Percentiles rank a stretch among this genome's conserved stretches.
Evolutionary conservation across 2,329 filamentous ascomycete genomes (phyloP).

Genomic region (Hirsutella thompsonii): DNA sequence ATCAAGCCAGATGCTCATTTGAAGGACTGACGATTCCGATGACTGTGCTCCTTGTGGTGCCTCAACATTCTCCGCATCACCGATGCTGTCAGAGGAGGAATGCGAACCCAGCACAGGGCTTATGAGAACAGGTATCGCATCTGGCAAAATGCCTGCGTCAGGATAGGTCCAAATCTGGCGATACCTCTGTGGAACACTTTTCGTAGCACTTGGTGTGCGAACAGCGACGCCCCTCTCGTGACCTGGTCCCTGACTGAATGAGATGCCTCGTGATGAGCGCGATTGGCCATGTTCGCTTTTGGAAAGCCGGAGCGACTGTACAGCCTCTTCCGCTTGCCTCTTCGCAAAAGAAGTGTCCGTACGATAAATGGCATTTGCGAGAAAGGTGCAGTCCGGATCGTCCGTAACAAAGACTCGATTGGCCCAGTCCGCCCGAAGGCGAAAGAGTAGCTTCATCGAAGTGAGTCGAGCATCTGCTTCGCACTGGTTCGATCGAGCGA

Average conservation of each 20-base stretch:
- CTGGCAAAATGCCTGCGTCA: slow-evolving; percentile 42
- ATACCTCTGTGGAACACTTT: slow-evolving; percentile 22
- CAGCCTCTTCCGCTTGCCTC: slow-evolving; percentile 38
- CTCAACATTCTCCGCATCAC: slow-evolving; percentile 5
- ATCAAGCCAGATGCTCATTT: slow-evolving; percentile 62
- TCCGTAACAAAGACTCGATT: slow-evolving; percentile 61
- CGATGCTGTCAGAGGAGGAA: slow-evolving; percentile 1
- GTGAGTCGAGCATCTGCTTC: slow-evolving; percentile 60
- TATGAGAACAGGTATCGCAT: slow-evolving; percentile 27
- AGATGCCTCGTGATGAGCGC: slow-evolving; percentile 35
- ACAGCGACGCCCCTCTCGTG: slow-evolving; percentile 27
- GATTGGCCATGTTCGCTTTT: slow-evolving; percentile 28
- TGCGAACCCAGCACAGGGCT: slow-evolving; percentile 38
- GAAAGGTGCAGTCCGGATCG: slow-evolving; percentile 56
- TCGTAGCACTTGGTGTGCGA: slow-evolving; percentile 27
- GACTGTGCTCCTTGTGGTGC: slow-evolving; percentile 15
- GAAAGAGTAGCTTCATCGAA: slow-evolving; percentile 67
- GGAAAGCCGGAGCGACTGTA: slow-evolving; percentile 27
- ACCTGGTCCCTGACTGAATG: slow-evolving; percentile 33
- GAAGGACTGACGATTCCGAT: slow-evolving; percentile 30
- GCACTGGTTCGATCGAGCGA: slow-evolving; percentile 45
- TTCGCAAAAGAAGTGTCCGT: slow-evolving; percentile 39
- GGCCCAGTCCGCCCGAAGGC: slow-evolving; percentile 70
- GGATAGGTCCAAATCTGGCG: slow-evolving; percentile 46
- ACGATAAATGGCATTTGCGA: slow-evolving; percentile 61